A percentile compares a stretch with the other conserved stretches of the same genome.
Evolutionary conservation across 164 flowering plant genomes (phyloP).

Genomic region (Kalanchoe fedtschenkoi): DNA sequence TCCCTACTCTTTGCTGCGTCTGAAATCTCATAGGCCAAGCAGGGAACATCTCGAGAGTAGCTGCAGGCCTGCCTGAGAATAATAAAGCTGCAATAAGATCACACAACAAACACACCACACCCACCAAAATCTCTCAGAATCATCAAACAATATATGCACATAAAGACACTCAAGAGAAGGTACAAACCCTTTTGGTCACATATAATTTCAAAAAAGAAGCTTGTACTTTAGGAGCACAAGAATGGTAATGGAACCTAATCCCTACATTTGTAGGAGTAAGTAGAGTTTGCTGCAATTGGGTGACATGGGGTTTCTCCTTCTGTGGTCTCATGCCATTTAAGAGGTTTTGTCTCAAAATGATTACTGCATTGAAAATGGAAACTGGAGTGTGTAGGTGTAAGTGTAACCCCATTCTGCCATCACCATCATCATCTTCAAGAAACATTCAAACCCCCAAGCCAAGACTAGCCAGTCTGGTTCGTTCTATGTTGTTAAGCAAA

Average conservation of each 20-base stretch:
- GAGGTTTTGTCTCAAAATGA: conserved; percentile 41
- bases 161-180: conserved; percentile 11
- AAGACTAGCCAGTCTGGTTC: no score
- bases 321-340: conserved; percentile 58
- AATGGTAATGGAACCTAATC: conserved; percentile 23
- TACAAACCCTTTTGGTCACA: conserved; percentile 1
- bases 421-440: background rate
- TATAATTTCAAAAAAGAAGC: background rate
- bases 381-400: background rate
- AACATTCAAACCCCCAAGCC: background rate
- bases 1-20: conserved; percentile 42
- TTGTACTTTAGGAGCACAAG: conserved; percentile 10
- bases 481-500: no score
- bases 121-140: conserved; percentile 26
- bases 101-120: conserved; percentile 37
- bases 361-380: conserved; percentile 38
- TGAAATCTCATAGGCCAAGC: conserved; percentile 86
- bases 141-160: conserved; percentile 8
- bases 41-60: conserved; percentile 96
- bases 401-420: conserved; percentile 1
- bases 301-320: conserved; percentile 34
- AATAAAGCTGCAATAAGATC: conserved; percentile 66
- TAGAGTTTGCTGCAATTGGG: conserved; percentile 24
- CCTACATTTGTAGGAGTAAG: conserved; percentile 36
- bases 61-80: conserved; percentile 50